phyloP scores from a whole-genome alignment of 768 basidiomycete species.

The Pluteus cervinus region DNA sequence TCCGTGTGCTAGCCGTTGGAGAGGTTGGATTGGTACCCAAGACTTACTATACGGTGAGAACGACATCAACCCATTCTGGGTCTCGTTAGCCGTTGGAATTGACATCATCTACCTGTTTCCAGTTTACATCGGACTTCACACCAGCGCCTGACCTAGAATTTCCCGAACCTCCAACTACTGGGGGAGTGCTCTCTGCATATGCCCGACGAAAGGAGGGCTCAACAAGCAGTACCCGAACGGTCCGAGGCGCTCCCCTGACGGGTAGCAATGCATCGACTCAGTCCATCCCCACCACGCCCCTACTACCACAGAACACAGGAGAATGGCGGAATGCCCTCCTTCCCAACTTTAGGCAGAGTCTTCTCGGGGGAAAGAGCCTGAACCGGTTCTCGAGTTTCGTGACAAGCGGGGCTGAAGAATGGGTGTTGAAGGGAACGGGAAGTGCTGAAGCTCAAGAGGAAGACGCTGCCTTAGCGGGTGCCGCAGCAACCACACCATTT shows the following conservation, averaged over 20 bases:
- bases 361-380: slow-evolving; percentile 71
- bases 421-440: slow-evolving; percentile 62
- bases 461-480: too few relatives aligned
- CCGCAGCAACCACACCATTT: not conserved
- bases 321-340: slow-evolving; percentile 55
- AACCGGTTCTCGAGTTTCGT: slow-evolving; percentile 88
- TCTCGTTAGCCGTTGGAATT: slow-evolving; percentile 5
- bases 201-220: too few relatives aligned
- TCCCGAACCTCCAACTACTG: slow-evolving; percentile 19
- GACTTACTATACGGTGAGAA: slow-evolving; percentile 72
- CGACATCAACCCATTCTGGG: slow-evolving; percentile 15
- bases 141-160: slow-evolving; percentile 39
- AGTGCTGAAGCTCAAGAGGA: slow-evolving; percentile 10
- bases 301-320: slow-evolving; percentile 64
- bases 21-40: slow-evolving; percentile 66
- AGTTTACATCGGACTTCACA: slow-evolving; percentile 66
- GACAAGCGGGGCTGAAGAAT: slow-evolving; percentile 80
- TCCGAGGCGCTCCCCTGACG: slow-evolving; percentile 31
- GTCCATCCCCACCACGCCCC: slow-evolving; percentile 28
- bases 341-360: slow-evolving; percentile 64
- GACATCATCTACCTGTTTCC: not conserved
- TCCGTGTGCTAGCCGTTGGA: slow-evolving; percentile 45
- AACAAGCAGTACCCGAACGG: slow-evolving; percentile 16
- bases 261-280: slow-evolving; percentile 33
- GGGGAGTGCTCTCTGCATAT: too few relatives aligned